Conservation (phyloP, 139 green algal genomes). For the Gonium pectorale region DNA sequence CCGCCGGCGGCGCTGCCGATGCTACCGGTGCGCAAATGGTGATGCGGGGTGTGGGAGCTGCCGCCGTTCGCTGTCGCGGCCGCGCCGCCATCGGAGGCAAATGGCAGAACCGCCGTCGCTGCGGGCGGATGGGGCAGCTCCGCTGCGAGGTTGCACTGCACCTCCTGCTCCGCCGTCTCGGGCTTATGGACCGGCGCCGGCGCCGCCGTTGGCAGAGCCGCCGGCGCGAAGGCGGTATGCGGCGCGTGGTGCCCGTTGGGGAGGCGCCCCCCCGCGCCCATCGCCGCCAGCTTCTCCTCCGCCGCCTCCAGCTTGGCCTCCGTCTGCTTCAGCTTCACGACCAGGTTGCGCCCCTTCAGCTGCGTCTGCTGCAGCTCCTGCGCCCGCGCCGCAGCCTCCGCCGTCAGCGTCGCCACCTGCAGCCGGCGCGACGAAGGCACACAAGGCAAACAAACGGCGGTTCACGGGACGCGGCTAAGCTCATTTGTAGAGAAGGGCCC, state of each 20-base stretch:
- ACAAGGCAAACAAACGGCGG: too few relatives aligned
- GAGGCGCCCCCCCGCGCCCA: neutral
- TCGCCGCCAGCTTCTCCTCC: constrained; percentile 22
- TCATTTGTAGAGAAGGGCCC: too few relatives aligned
- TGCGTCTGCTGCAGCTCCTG: constrained; percentile 39
- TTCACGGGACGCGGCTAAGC: too few relatives aligned
- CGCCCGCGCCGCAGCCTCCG: neutral
- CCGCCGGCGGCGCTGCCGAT: too few relatives aligned
- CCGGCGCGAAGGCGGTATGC: too few relatives aligned
- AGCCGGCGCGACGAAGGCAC: neutral
- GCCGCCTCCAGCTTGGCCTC: constrained; percentile 47
- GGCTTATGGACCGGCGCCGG: neutral
- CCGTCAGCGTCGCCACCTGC: constrained; percentile 16
- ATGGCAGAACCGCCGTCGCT: too few relatives aligned
- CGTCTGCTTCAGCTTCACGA: constrained; percentile 51
- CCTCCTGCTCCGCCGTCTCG: constrained; percentile 8
- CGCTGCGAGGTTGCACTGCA: constrained; percentile 38
- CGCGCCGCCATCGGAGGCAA: too few relatives aligned
- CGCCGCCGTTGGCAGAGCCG: neutral
- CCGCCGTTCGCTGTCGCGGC: neutral
- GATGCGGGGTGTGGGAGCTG: neutral
- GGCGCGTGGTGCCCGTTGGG: constrained; percentile 11
- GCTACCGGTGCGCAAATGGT: too few relatives aligned
- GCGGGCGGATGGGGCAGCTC: too few relatives aligned
- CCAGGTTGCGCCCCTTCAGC: constrained; percentile 52